Evolutionary conservation across 495 filamentous ascomycete genomes (phyloP).

Genomic region (Penicillium bovifimosum): DNA sequence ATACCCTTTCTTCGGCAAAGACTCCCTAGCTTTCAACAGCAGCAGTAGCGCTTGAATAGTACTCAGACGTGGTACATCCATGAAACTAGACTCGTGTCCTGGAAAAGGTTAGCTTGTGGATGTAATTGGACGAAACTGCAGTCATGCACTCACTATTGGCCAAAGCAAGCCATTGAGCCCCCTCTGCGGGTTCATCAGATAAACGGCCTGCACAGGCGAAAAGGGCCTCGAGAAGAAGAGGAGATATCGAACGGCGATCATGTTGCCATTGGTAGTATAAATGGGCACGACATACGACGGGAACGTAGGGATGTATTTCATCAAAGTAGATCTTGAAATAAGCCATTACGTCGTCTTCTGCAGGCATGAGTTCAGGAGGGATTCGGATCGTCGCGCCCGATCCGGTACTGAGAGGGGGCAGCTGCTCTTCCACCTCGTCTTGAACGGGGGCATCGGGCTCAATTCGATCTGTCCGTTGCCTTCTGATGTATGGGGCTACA

Average conservation of each 20-base stretch:
- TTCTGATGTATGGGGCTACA: constrained; percentile 80
- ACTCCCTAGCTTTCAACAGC: constrained; percentile 85
- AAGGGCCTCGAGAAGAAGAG: constrained; percentile 87
- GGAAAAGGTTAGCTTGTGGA: constrained; percentile 16
- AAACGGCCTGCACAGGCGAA: constrained; percentile 87
- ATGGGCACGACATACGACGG: constrained; percentile 76
- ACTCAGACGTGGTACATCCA: constrained; percentile 88
- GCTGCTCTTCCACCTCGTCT: constrained; percentile 65
- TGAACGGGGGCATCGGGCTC: constrained; percentile 69
- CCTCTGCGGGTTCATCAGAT: constrained; percentile 75
- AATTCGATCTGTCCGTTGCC: constrained; percentile 58
- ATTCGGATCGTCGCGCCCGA: constrained; percentile 77
- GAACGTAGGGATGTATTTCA: constrained; percentile 94
- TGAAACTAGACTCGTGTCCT: constrained; percentile 94
- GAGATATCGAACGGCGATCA: constrained; percentile 80
- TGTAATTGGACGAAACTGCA: background rate
- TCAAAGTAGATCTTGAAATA: constrained; percentile 92
- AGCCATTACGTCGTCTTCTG: constrained; percentile 72
- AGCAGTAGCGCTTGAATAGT: constrained; percentile 90
- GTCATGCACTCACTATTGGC: constrained; percentile 67
- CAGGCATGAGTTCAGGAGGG: constrained; percentile 89
- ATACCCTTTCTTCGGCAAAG: constrained; percentile 87
- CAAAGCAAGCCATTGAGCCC: constrained; percentile 90
- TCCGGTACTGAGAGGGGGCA: constrained; percentile 62
- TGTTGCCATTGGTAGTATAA: constrained; percentile 92